Evolutionary conservation across 345 rosid genomes (phyloP).

Genomic region (Populus alba): DNA sequence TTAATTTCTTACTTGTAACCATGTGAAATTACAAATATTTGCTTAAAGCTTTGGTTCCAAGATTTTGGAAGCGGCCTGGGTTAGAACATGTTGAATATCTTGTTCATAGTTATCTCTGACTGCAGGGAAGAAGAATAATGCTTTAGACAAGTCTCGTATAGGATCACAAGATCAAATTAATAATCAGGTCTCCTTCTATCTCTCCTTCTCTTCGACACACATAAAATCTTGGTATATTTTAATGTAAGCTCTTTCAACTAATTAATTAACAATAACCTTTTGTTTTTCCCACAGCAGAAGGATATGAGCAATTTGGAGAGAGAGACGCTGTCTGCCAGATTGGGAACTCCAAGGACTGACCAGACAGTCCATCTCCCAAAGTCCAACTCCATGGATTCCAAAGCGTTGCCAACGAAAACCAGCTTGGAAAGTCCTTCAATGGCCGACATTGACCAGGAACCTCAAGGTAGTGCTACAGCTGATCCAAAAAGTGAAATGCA

Average conservation of each 20-base stretch:
- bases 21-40: not conserved
- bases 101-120: not conserved
- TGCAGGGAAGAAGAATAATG: constrained; percentile 15
- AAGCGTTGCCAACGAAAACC: constrained; percentile 11
- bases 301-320: constrained; percentile 8
- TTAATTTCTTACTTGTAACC: not conserved
- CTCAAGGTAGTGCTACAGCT: not conserved
- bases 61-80: not conserved
- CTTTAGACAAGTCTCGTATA: not conserved
- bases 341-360: constrained; percentile 18
- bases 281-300: not conserved
- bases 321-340: constrained; percentile 8
- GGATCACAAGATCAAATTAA: constrained; percentile 9
- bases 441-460: not conserved
- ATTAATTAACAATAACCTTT: not conserved
- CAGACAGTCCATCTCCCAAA: constrained; percentile 12
- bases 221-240: not conserved
- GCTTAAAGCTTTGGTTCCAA: not conserved
- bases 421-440: constrained; percentile 11
- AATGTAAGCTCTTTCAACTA: not conserved
- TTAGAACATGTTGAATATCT: not conserved
- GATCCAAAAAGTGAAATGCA: constrained; percentile 19
- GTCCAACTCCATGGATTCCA: constrained; percentile 16
- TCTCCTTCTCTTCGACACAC: not conserved
- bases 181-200: constrained; percentile 11